These are phyloP conservation scores for Diophrys sp. DNA, from an alignment of 73 alveolate species.

Conservation along the genomic window DNA sequence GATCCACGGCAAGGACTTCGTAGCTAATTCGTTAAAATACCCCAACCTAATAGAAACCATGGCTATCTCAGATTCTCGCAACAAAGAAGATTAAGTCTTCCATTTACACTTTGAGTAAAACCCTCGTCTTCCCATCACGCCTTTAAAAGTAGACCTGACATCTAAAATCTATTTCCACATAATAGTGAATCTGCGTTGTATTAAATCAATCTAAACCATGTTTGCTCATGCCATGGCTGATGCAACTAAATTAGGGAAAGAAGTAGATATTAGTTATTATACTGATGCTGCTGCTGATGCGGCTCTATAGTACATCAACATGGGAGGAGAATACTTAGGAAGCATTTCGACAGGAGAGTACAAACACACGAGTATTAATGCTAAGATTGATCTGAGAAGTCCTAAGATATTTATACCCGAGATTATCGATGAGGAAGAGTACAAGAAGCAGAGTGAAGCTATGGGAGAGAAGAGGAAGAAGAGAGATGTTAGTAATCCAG, in stretches of 20 bases:
- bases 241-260: conserved; percentile 19
- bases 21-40: no score
- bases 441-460: no score
- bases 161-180: conserved; percentile 11
- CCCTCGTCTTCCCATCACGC: no score
- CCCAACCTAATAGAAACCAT: conserved; percentile 21
- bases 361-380: conserved; percentile 17
- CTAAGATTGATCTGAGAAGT: conserved; percentile 36
- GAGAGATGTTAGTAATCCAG: no score
- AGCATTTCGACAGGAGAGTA: conserved; percentile 9
- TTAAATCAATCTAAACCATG: conserved; percentile 10
- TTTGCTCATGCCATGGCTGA: no score
- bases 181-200: conserved; percentile 20
- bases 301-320: conserved; percentile 32
- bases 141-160: not conserved
- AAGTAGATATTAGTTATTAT: conserved; percentile 40
- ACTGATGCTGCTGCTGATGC: conserved; percentile 39
- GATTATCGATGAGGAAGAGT: not conserved
- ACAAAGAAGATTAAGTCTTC: no score
- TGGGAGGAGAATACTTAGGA: conserved; percentile 42
- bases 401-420: conserved; percentile 63
- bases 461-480: no score
- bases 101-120: no score
- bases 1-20: conserved; percentile 37
- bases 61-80: no score